Conservation (phyloP, 768 basidiomycete genomes). For the Boletus patriciae region DNA sequence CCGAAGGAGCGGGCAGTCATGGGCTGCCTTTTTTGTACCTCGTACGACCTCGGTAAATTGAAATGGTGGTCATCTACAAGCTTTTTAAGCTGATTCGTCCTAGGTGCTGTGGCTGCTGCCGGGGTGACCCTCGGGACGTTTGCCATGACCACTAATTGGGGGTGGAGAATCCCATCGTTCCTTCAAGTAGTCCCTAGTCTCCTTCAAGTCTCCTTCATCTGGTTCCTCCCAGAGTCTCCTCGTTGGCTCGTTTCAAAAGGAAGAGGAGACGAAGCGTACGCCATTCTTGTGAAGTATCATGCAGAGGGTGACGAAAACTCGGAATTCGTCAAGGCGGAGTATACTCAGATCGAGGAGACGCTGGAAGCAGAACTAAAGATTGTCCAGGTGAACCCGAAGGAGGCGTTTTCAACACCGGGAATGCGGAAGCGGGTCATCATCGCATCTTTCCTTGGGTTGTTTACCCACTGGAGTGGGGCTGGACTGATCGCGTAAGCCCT, state of each 20-base stretch:
- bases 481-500: constrained; percentile 1
- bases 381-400: not conserved
- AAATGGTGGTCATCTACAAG: not conserved
- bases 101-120: constrained; percentile 39
- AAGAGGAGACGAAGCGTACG: constrained; percentile 48
- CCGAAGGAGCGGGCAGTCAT: constrained; percentile 15
- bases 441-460: constrained; percentile 15
- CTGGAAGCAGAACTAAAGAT: constrained; percentile 34
- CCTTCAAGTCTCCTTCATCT: constrained; percentile 56
- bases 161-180: constrained; percentile 62
- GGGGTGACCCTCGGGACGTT: constrained; percentile 64
- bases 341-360: constrained; percentile 53
- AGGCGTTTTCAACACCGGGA: constrained; percentile 7
- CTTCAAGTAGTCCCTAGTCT: constrained; percentile 55
- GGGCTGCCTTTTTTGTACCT: not conserved
- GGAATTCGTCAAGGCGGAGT: constrained; percentile 59
- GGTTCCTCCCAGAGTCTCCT: constrained; percentile 62
- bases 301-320: constrained; percentile 53
- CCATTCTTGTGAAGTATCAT: constrained; percentile 54
- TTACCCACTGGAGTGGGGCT: constrained; percentile 12
- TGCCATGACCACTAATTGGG: constrained; percentile 55
- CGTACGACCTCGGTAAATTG: constrained; percentile 2
- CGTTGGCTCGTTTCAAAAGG: constrained; percentile 63
- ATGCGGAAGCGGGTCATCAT: constrained; percentile 19
- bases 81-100: not conserved